These are phyloP conservation scores for Phytopythium chamaehyphon DNA, from an alignment of 352 stramenopile species.

Conservation along the genomic window DNA sequence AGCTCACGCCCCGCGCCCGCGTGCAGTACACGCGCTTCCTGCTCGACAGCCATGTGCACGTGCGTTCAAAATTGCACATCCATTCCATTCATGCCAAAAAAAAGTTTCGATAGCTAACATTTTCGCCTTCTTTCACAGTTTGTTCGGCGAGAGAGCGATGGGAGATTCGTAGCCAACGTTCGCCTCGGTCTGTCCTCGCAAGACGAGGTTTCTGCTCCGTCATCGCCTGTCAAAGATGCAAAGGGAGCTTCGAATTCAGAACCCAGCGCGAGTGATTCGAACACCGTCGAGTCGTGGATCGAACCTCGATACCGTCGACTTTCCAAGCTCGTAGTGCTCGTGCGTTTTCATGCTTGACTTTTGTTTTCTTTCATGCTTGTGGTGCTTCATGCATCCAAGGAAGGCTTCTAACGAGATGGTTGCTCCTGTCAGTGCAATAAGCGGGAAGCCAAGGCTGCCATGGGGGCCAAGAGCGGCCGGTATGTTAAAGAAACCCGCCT, in stretches of 20 bases:
- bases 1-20: conserved; percentile 52
- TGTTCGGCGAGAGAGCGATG: conserved; percentile 37
- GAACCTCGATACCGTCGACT: conserved; percentile 17
- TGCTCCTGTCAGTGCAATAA: neutral
- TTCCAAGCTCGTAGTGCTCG: conserved; percentile 32
- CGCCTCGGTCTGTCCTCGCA: conserved; percentile 16
- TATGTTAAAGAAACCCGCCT: conserved; percentile 49
- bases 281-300: neutral
- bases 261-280: too few relatives aligned
- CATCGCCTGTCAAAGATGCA: neutral
- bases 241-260: too few relatives aligned
- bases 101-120: too few relatives aligned
- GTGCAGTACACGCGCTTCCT: conserved; percentile 71
- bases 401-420: neutral
- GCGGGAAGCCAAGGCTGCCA: neutral
- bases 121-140: too few relatives aligned
- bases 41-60: conserved; percentile 59
- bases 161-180: conserved; percentile 55
- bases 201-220: too few relatives aligned
- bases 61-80: conserved; percentile 4
- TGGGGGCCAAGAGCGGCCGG: neutral
- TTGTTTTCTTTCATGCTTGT: neutral
- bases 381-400: too few relatives aligned
- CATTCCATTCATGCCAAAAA: too few relatives aligned
- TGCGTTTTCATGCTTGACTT: conserved; percentile 1